Conservation (phyloP, 2,329 filamentous ascomycete species). For the Pseudophaeomoniella oleicola region DNA sequence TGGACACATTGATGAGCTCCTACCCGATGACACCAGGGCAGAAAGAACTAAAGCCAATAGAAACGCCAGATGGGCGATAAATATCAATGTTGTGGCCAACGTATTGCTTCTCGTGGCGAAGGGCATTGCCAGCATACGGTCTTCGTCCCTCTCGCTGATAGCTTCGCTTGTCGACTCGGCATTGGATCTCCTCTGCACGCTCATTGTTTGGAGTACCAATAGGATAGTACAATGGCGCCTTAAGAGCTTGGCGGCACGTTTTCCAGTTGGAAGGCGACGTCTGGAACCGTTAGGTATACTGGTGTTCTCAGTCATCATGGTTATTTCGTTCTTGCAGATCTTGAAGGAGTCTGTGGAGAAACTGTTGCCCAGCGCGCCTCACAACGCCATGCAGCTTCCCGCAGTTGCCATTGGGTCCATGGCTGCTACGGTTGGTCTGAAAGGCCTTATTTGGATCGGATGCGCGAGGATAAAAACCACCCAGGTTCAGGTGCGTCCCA, state of each 20-base stretch:
- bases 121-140: conserved; percentile 38
- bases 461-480: conserved; percentile 47
- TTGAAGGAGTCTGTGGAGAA: conserved; percentile 45
- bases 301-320: conserved; percentile 50
- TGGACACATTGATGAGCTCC: conserved; percentile 38
- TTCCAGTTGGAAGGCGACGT: conserved; percentile 42
- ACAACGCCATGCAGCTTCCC: conserved; percentile 22
- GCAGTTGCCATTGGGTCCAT: conserved; percentile 42
- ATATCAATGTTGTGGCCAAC: conserved; percentile 47
- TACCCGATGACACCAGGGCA: conserved; percentile 40
- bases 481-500: conserved; percentile 46
- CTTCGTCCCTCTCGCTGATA: conserved; percentile 45
- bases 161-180: conserved; percentile 48
- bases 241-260: conserved; percentile 33
- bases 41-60: conserved; percentile 30
- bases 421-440: conserved; percentile 41
- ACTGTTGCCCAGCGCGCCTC: conserved; percentile 31
- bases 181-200: conserved; percentile 44
- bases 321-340: conserved; percentile 48
- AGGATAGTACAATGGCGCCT: conserved; percentile 44
- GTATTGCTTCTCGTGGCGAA: conserved; percentile 42
- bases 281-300: conserved; percentile 49
- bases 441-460: conserved; percentile 45
- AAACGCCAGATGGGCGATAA: conserved; percentile 42
- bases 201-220: conserved; percentile 48